Evolutionary conservation across 106 monocot genomes (phyloP).

Genomic region (Narthecium ossifragum): DNA sequence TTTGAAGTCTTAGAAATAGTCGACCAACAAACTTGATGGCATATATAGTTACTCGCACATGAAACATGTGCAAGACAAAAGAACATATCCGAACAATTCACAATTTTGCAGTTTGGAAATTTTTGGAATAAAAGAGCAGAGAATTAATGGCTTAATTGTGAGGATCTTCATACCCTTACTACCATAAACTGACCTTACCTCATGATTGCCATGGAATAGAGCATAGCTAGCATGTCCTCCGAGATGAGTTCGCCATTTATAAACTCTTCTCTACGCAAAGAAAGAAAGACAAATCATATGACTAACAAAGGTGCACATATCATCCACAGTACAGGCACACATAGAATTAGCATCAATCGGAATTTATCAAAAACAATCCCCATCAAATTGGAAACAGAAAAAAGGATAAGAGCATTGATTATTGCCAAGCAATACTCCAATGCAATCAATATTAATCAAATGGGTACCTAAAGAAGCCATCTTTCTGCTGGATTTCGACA

Average conservation of each 20-base stretch:
- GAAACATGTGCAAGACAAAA: background rate
- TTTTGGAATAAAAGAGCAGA: background rate
- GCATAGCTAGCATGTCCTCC: constrained; percentile 71
- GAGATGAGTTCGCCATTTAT: constrained; percentile 20
- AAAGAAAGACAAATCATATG: background rate
- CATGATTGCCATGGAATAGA: constrained; percentile 85
- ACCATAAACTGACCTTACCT: constrained; percentile 33
- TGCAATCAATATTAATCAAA: background rate
- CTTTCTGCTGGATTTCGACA: constrained; percentile 77
- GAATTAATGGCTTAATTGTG: background rate
- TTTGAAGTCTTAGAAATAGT: no score
- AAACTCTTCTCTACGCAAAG: constrained; percentile 38
- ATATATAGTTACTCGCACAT: background rate
- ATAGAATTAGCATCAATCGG: no score
- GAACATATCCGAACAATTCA: background rate
- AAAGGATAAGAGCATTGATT: background rate
- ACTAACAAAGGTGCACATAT: no score
- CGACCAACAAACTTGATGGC: no score
- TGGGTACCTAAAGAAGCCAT: constrained; percentile 70
- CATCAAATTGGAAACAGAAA: background rate
- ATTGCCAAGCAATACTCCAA: background rate
- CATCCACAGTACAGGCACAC: no score
- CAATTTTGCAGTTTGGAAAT: background rate
- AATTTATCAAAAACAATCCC: background rate
- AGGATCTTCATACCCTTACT: no score